phyloP scores from a whole-genome alignment of 805 yeast species.

The Isabelozyma rhagii region DNA sequence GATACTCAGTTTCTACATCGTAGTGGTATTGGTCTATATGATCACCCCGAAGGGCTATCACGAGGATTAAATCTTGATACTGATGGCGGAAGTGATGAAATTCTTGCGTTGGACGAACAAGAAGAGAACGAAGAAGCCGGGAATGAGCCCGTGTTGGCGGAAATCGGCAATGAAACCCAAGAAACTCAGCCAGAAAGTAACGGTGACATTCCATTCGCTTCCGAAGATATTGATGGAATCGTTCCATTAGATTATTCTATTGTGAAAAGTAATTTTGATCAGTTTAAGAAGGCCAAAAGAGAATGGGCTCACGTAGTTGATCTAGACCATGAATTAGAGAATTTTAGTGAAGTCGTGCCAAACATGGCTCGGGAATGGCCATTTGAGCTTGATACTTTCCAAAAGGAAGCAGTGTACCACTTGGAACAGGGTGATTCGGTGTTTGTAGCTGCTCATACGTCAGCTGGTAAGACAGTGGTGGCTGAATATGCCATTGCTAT shows the following conservation, averaged over 20 bases:
- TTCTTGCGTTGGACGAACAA: conserved; percentile 9
- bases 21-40: conserved; percentile 70
- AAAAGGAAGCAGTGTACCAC: conserved; percentile 94
- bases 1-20: conserved; percentile 50
- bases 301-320: conserved; percentile 97
- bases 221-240: conserved; percentile 46
- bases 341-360: conserved; percentile 86
- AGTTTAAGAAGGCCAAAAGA: conserved; percentile 35
- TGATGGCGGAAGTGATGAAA: conserved; percentile 7
- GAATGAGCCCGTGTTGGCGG: conserved; percentile 8
- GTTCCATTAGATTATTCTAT: conserved; percentile 32
- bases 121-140: conserved; percentile 5
- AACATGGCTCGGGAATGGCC: conserved; percentile 95
- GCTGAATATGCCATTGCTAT: conserved; percentile 98
- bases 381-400: conserved; percentile 90
- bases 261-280: conserved; percentile 17
- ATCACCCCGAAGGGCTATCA: conserved; percentile 75
- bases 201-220: conserved; percentile 22
- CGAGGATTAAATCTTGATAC: conserved; percentile 55
- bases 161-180: conserved; percentile 7
- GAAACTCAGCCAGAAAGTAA: not conserved
- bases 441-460: conserved; percentile 97
- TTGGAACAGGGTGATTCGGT: conserved; percentile 98
- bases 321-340: conserved; percentile 73
- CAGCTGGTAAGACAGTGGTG: conserved; percentile 98